These are phyloP conservation scores for Mycena pura DNA, from an alignment of 768 basidiomycete species.

Conservation along the genomic window DNA sequence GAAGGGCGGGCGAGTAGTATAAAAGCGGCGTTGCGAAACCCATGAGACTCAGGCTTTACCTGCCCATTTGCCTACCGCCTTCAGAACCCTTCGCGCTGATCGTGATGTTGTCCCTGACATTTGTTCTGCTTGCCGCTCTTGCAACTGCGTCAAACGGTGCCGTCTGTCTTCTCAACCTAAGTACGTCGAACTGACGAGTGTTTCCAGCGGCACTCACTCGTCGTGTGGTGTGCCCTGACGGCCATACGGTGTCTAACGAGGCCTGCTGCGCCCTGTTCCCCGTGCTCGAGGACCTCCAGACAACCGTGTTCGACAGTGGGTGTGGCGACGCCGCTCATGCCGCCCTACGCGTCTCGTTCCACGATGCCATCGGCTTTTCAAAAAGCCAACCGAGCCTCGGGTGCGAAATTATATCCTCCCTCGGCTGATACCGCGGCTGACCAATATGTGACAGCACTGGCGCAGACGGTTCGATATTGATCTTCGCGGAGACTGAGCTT, in stretches of 20 bases:
- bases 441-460: conserved; percentile 3
- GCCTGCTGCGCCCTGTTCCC: conserved; percentile 25
- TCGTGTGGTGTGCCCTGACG: conserved; percentile 16
- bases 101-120: conserved; percentile 6
- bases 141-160: not conserved
- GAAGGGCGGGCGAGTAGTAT: conserved; percentile 2
- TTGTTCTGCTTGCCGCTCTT: conserved; percentile 1
- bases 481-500: conserved; percentile 39
- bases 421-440: not conserved
- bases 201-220: not conserved
- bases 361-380: conserved; percentile 17
- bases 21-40: not conserved
- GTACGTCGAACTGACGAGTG: not conserved
- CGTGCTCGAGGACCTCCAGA: conserved; percentile 11
- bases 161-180: not conserved
- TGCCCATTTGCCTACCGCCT: conserved; percentile 1
- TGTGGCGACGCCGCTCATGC: conserved; percentile 4
- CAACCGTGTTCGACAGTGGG: not conserved
- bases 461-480: conserved; percentile 42
- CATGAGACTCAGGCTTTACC: conserved; percentile 4
- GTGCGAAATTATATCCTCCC: conserved; percentile 1
- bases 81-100: not conserved
- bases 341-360: conserved; percentile 6
- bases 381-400: not conserved
- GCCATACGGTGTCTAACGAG: conserved; percentile 19